These are phyloP conservation scores for Picea glauca DNA, from an alignment of 75 land plant species.

Conservation along the genomic window DNA sequence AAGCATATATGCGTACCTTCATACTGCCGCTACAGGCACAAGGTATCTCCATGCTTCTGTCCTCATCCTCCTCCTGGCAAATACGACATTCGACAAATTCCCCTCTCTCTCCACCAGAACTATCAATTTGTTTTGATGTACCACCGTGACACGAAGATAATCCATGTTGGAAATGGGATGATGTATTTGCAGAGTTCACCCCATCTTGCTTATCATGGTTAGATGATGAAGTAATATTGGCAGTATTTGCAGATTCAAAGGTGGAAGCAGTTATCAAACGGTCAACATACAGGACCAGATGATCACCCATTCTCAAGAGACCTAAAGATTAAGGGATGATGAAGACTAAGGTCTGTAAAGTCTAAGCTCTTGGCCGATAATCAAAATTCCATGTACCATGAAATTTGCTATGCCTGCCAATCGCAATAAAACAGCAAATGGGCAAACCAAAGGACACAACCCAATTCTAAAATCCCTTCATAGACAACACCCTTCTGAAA, in stretches of 20 bases:
- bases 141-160: not conserved
- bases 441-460: no score
- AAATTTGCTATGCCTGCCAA: no score
- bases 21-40: slow-evolving; percentile 80
- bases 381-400: no score
- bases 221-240: not conserved
- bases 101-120: not conserved
- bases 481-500: no score
- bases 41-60: slow-evolving; percentile 55
- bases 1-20: slow-evolving; percentile 38
- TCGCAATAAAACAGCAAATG: no score
- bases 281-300: slow-evolving; percentile 56
- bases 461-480: no score
- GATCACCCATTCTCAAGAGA: slow-evolving; percentile 33
- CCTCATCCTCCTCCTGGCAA: slow-evolving; percentile 79
- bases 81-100: slow-evolving; percentile 60
- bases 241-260: slow-evolving; percentile 16
- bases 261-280: slow-evolving; percentile 36
- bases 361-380: no score
- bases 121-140: slow-evolving; percentile 8
- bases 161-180: not conserved
- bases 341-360: no score
- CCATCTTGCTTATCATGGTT: no score
- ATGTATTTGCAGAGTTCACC: no score
- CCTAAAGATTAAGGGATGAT: not conserved